These are phyloP conservation scores for Chalciporus sphaerocephalus DNA, from an alignment of 768 basidiomycete species.

Conservation along the genomic window DNA sequence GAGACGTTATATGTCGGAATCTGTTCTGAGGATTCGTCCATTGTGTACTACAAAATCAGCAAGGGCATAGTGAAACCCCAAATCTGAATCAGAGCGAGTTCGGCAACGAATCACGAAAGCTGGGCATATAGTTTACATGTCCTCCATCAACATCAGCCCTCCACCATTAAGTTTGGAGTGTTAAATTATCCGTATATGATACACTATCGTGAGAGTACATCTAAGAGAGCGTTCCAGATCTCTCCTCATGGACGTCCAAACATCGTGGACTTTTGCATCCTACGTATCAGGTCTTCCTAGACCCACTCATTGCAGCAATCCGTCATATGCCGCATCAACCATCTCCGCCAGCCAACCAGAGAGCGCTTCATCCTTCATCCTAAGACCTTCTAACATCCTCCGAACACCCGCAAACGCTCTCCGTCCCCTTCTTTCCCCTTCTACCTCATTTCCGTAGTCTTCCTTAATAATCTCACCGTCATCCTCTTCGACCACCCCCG, in stretches of 20 bases:
- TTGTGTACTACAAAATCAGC: conserved; percentile 81
- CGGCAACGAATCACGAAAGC: no score
- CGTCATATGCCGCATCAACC: conserved; percentile 45
- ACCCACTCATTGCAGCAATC: conserved; percentile 22
- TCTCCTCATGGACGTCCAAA: neutral
- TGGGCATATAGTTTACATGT: no score
- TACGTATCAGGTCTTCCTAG: neutral
- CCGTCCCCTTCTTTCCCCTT: conserved; percentile 68
- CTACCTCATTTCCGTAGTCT: conserved; percentile 43
- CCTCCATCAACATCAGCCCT: no score
- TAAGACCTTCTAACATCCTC: conserved; percentile 57
- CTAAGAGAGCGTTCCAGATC: neutral
- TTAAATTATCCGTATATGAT: neutral
- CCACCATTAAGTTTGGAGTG: neutral
- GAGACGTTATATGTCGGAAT: conserved; percentile 63
- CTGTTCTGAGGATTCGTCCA: conserved; percentile 72
- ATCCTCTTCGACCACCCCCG: conserved; percentile 73
- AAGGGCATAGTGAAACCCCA: conserved; percentile 73
- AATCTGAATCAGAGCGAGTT: conserved; percentile 38
- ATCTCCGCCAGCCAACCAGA: conserved; percentile 60
- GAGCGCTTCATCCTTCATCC: conserved; percentile 59
- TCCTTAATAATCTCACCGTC: conserved; percentile 53
- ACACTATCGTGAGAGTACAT: neutral
- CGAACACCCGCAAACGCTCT: conserved; percentile 64
- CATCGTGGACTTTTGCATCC: conserved; percentile 1